Percentiles rank a stretch among this genome's conserved stretches.
Conservation (phyloP, 164 flowering plant genomes). For the Kalanchoe fedtschenkoi region DNA sequence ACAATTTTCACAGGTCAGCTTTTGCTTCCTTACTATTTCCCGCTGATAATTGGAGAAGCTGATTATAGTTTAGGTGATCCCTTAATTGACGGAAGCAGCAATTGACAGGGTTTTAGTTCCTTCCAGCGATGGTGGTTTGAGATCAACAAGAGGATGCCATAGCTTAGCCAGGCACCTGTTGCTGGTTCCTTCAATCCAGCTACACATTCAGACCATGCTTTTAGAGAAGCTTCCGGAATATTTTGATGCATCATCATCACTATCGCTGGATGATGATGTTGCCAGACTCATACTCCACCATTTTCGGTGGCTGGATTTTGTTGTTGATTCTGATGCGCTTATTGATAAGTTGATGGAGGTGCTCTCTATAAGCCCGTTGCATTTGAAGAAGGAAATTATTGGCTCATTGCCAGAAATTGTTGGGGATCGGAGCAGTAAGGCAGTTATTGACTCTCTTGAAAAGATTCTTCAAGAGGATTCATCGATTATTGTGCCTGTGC, state of each 20-base stretch:
- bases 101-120: constrained; percentile 34
- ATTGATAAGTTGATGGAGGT: constrained; percentile 59
- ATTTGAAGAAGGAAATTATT: constrained; percentile 74
- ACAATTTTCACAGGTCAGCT: constrained; percentile 39
- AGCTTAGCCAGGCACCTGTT: constrained; percentile 54
- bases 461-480: constrained; percentile 70
- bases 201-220: constrained; percentile 47
- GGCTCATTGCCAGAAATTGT: constrained; percentile 82
- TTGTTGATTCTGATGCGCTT: constrained; percentile 51
- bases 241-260: constrained; percentile 21
- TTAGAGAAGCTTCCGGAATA: constrained; percentile 79
- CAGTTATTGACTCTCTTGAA: constrained; percentile 44
- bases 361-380: constrained; percentile 52
- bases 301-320: constrained; percentile 80
- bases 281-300: constrained; percentile 62
- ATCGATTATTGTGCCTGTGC: constrained; percentile 56
- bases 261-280: constrained; percentile 41
- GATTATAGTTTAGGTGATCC: not conserved
- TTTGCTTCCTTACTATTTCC: not conserved
- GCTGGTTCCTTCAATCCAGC: constrained; percentile 54
- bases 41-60: not conserved
- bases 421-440: constrained; percentile 44
- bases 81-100: not conserved
- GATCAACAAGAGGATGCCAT: constrained; percentile 19
- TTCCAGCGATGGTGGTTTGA: constrained; percentile 14